A percentile compares a stretch with the other conserved stretches of the same genome.
Conservation (phyloP, 108 stramenopile species). For the Pseudonitzschia multiseries region DNA sequence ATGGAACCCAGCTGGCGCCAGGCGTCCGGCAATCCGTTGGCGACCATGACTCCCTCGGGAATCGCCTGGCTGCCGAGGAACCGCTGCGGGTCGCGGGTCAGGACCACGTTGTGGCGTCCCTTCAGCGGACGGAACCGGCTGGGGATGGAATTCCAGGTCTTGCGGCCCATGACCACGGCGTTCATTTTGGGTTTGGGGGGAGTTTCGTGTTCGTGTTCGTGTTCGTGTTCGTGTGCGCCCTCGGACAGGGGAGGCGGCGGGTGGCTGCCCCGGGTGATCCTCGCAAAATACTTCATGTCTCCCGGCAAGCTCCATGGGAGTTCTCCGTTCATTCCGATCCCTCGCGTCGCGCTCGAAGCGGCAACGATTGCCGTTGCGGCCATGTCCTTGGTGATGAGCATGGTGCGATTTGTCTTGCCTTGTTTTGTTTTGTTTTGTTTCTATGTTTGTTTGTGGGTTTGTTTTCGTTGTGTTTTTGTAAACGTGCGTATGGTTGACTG, state of each 20-base stretch:
- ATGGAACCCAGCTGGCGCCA: slow-evolving; percentile 52
- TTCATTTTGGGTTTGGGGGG: slow-evolving; percentile 54
- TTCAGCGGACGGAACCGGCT: slow-evolving; percentile 89
- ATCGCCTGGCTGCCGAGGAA: slow-evolving; percentile 1
- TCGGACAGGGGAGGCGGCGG: too few species aligned
- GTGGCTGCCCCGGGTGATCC: slow-evolving; percentile 49
- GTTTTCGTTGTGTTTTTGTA: too few species aligned
- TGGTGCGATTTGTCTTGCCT: slow-evolving; percentile 6
- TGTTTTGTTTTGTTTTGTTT: neutral
- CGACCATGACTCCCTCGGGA: slow-evolving; percentile 64
- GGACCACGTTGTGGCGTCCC: slow-evolving; percentile 92
- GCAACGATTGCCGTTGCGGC: slow-evolving; percentile 44
- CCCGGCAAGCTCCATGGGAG: slow-evolving; percentile 80
- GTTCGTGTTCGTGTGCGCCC: too few species aligned
- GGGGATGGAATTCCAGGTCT: slow-evolving; percentile 98
- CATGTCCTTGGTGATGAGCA: slow-evolving; percentile 45
- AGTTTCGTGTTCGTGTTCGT: neutral
- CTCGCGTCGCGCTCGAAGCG: slow-evolving; percentile 30
- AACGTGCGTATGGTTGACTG: too few species aligned
- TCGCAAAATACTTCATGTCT: slow-evolving; percentile 84
- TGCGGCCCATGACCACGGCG: slow-evolving; percentile 99
- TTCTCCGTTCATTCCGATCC: slow-evolving; percentile 57
- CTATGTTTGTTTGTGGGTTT: neutral
- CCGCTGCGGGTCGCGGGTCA: slow-evolving; percentile 49
- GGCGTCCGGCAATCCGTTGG: slow-evolving; percentile 79